Percentiles rank a stretch among this genome's conserved stretches.
These are phyloP conservation scores for Pseudotulostoma volvatum DNA, from an alignment of 495 filamentous ascomycete genomes.

Conservation along the genomic window DNA sequence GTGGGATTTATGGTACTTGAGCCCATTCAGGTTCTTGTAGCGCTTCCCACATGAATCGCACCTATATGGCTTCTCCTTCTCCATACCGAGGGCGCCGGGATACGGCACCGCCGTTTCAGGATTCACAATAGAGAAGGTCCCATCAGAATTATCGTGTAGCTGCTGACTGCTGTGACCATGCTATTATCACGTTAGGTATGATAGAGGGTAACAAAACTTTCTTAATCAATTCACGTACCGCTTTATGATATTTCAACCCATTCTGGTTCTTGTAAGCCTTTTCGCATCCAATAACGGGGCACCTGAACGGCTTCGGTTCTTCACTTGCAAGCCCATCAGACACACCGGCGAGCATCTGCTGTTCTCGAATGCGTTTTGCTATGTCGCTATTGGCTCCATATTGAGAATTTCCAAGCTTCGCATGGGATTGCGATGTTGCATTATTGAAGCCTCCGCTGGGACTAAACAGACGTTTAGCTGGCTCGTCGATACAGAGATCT, in stretches of 20 bases:
- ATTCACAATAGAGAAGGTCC: slow-evolving; percentile 95
- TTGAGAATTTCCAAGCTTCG: slow-evolving; percentile 54
- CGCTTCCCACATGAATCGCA: slow-evolving; percentile 94
- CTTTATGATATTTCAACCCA: slow-evolving; percentile 73
- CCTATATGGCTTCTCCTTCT: slow-evolving; percentile 97
- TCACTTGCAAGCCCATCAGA: slow-evolving; percentile 38
- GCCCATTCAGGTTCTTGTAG: slow-evolving; percentile 96
- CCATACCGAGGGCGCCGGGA: slow-evolving; percentile 93
- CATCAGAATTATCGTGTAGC: slow-evolving; percentile 86
- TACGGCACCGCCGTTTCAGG: slow-evolving; percentile 87
- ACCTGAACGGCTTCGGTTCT: slow-evolving; percentile 91
- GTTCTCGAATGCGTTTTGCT: slow-evolving; percentile 49
- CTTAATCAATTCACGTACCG: slow-evolving; percentile 41
- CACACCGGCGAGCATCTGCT: slow-evolving; percentile 55
- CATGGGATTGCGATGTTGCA: slow-evolving; percentile 44
- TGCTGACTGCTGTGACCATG: slow-evolving; percentile 95
- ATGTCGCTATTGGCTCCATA: slow-evolving; percentile 61
- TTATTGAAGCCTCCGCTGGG: slow-evolving; percentile 59
- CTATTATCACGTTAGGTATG: slow-evolving; percentile 19
- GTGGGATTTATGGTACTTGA: slow-evolving; percentile 85
- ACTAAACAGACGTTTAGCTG: slow-evolving; percentile 82
- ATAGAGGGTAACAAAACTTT: slow-evolving; percentile 1
- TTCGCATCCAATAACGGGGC: slow-evolving; percentile 95
- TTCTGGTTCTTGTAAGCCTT: slow-evolving; percentile 99
- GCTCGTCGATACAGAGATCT: slow-evolving; percentile 82